Conservation (phyloP, 306 rosid species). For the Acacia crassicarpa region DNA sequence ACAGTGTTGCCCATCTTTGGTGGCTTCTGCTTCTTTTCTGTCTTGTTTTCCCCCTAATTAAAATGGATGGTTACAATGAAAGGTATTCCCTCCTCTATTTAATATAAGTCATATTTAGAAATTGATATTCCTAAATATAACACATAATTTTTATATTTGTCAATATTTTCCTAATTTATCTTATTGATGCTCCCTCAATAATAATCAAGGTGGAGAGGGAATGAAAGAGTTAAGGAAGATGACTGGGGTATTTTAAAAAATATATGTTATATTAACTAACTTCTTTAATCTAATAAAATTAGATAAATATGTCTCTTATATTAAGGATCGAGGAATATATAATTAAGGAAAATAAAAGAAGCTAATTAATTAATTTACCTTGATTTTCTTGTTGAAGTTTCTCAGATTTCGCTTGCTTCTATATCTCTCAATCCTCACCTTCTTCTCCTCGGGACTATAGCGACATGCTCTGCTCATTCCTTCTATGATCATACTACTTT, state of each 20-base stretch:
- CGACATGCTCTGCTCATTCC: slow-evolving; percentile 74
- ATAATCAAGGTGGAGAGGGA: no score
- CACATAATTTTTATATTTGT: no score
- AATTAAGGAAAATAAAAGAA: background rate
- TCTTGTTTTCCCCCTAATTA: background rate
- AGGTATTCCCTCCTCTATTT: background rate
- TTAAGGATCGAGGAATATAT: no score
- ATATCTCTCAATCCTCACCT: slow-evolving; percentile 79
- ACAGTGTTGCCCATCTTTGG: slow-evolving; percentile 24
- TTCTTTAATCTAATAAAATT: no score
- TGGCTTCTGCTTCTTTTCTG: slow-evolving; percentile 5
- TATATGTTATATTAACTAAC: no score
- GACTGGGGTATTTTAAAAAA: no score
- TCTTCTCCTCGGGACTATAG: slow-evolving; percentile 87
- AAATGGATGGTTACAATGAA: background rate
- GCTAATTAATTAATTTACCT: slow-evolving; percentile 44
- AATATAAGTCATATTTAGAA: no score
- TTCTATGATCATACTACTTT: slow-evolving; percentile 81
- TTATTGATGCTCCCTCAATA: no score
- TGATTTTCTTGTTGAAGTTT: slow-evolving; percentile 91
- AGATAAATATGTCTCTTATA: no score
- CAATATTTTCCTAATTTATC: no score
- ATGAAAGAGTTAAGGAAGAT: no score
- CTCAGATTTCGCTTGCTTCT: slow-evolving; percentile 74
- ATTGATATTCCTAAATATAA: no score